Base-by-base conservation (phyloP, 2,329 filamentous ascomycete genomes). In the Fusarium succisae region DNA sequence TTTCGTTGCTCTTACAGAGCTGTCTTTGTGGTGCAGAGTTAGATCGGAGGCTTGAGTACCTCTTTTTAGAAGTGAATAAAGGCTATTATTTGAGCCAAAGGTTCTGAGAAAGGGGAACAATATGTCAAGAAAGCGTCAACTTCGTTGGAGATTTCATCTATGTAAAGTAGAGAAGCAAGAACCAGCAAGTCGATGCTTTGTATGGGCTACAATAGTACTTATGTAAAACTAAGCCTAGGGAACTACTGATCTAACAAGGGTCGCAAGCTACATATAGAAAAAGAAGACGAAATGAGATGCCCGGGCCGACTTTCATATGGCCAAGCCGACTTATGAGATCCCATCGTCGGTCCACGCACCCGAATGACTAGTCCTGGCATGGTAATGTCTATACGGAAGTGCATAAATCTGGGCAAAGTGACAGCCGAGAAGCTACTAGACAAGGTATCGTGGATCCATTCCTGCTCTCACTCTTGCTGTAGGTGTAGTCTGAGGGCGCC, bases 1-100 rank as follows among this genome's bases (percentile, higher is more conserved):
- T 74, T 82, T 78, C 81, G 82, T 83, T 82, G 64, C 84, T 70
- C 70, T 51, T 32, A 48, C 32, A 72, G 64, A 74, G 69, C 76
- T 67, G 53, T 53, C 18, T 39, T 32, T 35, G 32, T 48, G 18
- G 10, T 47, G 6, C 20, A 26, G 28, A 26, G 20, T 41, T 22
- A 18, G 11, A 11, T 35, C 15, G 20, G 15, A 32, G 44, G 18
- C 2, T 65, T 14, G 30, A 30, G 4, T 6, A 24, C 2, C 9
- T 37, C 13, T 37, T 37, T 37, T 1, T 15, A 26, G 6, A 15
- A 53, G 9, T 53, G n/a, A 15, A 8, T 26, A 2, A 15, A 24
- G 11, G 15, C 9, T 9, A 3, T 37, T 24, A 26, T 37, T 35
- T 51, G 48, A 32, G 35, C 7, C 17, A 24, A 41, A 18, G 8